phyloP scores from a whole-genome alignment of 2,329 filamentous ascomycete genomes.

The Lachnellula occidentalis region DNA sequence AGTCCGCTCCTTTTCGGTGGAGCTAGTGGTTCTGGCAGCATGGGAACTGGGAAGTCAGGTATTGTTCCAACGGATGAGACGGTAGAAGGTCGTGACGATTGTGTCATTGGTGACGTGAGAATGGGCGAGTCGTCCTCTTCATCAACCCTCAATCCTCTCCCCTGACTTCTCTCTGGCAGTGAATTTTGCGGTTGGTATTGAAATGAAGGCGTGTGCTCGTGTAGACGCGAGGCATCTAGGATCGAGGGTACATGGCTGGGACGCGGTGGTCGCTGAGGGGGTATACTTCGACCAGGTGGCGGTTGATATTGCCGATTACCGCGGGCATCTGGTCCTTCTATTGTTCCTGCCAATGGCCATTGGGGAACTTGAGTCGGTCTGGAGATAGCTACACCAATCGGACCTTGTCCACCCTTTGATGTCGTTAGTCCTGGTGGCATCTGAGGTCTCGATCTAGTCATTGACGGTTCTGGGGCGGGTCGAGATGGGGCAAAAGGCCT shows the following conservation, averaged over 20 bases:
- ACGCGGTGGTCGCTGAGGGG: conserved; percentile 54
- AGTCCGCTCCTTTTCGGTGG: conserved; percentile 44
- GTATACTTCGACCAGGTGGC: conserved; percentile 43
- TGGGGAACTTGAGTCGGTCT: conserved; percentile 46
- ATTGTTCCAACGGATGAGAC: conserved; percentile 51
- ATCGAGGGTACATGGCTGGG: conserved; percentile 56
- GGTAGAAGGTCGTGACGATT: conserved; percentile 47
- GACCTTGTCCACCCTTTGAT: conserved; percentile 16
- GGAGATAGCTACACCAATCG: conserved; percentile 40
- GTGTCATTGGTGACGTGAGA: conserved; percentile 42
- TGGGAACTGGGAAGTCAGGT: conserved; percentile 41
- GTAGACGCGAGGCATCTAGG: conserved; percentile 48
- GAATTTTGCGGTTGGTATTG: conserved; percentile 40
- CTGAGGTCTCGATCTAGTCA: conserved; percentile 20
- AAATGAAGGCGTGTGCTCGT: conserved; percentile 52
- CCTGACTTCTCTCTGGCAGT: conserved; percentile 9
- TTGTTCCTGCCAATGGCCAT: conserved; percentile 43
- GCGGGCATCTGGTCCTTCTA: conserved; percentile 13
- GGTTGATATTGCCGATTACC: conserved; percentile 41
- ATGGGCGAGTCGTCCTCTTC: conserved; percentile 31
- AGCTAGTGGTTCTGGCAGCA: conserved; percentile 9
- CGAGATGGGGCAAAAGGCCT: conserved; percentile 14
- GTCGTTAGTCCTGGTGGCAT: conserved; percentile 19
- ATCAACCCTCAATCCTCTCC: conserved; percentile 4
- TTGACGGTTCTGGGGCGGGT: conserved; percentile 10